Evolutionary conservation across 306 rosid species (phyloP).

Genomic region (Quercus engelmannii): DNA sequence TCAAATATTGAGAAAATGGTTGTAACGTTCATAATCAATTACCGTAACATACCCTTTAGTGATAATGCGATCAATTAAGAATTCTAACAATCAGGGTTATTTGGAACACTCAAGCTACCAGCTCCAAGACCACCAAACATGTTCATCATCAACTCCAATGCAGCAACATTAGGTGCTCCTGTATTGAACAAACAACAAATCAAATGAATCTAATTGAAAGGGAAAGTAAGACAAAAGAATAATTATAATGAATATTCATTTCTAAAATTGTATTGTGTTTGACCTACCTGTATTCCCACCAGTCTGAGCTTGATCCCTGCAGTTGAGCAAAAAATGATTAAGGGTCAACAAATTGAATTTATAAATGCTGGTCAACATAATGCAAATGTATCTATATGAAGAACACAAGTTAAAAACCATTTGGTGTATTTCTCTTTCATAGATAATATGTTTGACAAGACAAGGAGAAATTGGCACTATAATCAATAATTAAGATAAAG

Average conservation of each 20-base stretch:
- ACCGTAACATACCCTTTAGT: too few species aligned
- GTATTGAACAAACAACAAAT: conserved; percentile 5
- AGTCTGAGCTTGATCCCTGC: conserved; percentile 44
- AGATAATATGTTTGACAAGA: too few species aligned
- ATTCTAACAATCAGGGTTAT: conserved; percentile 42
- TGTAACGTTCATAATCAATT: too few species aligned
- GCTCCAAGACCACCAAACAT: conserved; percentile 67
- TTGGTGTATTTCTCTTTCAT: too few species aligned
- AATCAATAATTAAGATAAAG: too few species aligned
- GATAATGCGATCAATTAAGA: neutral
- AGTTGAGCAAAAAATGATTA: conserved; percentile 8
- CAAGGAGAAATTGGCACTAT: too few species aligned
- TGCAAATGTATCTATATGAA: too few species aligned
- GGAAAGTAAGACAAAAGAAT: neutral
- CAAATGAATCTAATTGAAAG: neutral
- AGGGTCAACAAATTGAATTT: neutral
- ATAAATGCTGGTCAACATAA: neutral
- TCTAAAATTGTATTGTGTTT: neutral
- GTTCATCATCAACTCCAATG: conserved; percentile 51
- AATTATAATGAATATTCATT: neutral
- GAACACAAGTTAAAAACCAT: too few species aligned
- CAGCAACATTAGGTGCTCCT: conserved; percentile 44
- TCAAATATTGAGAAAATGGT: too few species aligned
- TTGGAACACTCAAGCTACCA: conserved; percentile 41
- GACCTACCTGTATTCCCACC: conserved; percentile 43